These are phyloP conservation scores for Penicillium concentricum DNA, from an alignment of 2,329 filamentous ascomycete genomes.

Conservation along the genomic window DNA sequence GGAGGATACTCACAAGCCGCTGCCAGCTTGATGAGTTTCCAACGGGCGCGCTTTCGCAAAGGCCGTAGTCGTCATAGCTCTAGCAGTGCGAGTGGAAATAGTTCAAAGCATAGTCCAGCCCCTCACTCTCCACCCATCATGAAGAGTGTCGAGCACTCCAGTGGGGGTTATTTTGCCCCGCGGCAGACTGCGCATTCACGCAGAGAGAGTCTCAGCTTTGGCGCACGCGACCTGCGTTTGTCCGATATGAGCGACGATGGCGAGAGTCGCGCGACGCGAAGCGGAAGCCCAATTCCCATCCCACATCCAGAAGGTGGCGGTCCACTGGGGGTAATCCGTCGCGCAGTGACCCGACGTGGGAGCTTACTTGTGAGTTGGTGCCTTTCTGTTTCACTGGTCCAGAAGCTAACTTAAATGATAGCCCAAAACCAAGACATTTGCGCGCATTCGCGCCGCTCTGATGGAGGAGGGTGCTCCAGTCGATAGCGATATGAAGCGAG, in stretches of 20 bases:
- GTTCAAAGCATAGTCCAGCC: conserved; percentile 65
- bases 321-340: conserved; percentile 73
- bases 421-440: conserved; percentile 96
- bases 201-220: conserved; percentile 85
- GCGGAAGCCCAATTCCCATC: conserved; percentile 35
- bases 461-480: conserved; percentile 84
- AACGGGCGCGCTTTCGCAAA: conserved; percentile 58
- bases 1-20: conserved; percentile 65
- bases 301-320: conserved; percentile 48
- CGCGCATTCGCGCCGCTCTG: conserved; percentile 84
- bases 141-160: conserved; percentile 54
- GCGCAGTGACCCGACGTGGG: conserved; percentile 79
- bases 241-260: conserved; percentile 76
- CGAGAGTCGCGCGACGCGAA: conserved; percentile 49
- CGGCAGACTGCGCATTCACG: conserved; percentile 57
- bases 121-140: conserved; percentile 74
- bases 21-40: conserved; percentile 78
- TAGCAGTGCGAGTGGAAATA: conserved; percentile 68
- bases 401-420: conserved; percentile 35
- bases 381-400: background rate
- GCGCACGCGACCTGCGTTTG: conserved; percentile 83
- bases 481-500: conserved; percentile 82
- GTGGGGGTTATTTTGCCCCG: conserved; percentile 55
- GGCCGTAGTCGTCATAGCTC: conserved; percentile 64
- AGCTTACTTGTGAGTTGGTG: conserved; percentile 72